phyloP scores from a whole-genome alignment of 768 basidiomycete species.

The Lactarius deliciosus region DNA sequence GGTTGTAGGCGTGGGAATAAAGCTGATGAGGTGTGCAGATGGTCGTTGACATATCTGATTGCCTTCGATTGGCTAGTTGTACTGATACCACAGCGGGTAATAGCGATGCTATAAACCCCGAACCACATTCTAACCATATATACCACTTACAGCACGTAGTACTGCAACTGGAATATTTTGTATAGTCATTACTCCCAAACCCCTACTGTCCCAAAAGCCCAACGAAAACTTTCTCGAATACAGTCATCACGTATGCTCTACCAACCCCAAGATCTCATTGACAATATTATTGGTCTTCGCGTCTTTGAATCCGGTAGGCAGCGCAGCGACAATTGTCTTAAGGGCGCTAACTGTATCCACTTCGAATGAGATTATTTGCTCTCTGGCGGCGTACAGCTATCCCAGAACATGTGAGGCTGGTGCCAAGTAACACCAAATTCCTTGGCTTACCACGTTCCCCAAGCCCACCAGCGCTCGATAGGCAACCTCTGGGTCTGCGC shows the following conservation, averaged over 20 bases:
- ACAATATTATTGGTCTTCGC: constrained; percentile 54
- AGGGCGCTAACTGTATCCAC: constrained; percentile 44
- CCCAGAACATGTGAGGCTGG: constrained; percentile 18
- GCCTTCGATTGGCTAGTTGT: neutral
- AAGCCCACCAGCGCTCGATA: constrained; percentile 73
- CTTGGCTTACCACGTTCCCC: constrained; percentile 61
- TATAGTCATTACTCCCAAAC: neutral
- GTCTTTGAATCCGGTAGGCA: constrained; percentile 55
- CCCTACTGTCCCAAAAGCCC: constrained; percentile 6
- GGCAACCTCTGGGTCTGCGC: constrained; percentile 64
- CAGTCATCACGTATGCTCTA: constrained; percentile 33
- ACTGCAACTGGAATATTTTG: neutral
- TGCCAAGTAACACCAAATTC: constrained; percentile 8
- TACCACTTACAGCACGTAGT: neutral
- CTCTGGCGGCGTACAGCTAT: constrained; percentile 53
- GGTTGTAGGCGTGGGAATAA: neutral
- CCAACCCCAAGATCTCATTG: constrained; percentile 48
- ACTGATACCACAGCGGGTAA: neutral
- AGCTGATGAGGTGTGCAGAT: too few relatives aligned
- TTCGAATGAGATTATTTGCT: constrained; percentile 38
- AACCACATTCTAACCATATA: neutral
- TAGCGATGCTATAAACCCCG: neutral
- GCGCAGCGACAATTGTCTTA: constrained; percentile 40
- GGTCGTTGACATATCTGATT: neutral
- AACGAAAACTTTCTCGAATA: neutral